Evolutionary conservation across 2,329 filamentous ascomycete species (phyloP).

Genomic region (Rhexocercosporidium sp.): DNA sequence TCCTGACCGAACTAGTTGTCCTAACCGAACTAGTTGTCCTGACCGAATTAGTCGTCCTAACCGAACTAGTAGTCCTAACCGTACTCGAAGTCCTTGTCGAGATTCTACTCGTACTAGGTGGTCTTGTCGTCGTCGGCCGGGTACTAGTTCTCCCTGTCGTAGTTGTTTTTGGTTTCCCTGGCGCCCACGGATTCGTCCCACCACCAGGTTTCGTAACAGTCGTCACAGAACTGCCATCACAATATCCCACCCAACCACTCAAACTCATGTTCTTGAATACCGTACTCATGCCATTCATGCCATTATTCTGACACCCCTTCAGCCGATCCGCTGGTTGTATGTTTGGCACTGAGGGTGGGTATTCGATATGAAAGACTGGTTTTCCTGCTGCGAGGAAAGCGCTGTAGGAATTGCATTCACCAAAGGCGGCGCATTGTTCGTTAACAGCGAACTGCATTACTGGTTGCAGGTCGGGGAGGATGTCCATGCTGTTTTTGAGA

Average conservation of each 20-base stretch:
- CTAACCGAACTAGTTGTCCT: neutral
- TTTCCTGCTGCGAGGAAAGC: constrained; percentile 65
- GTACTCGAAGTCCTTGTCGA: neutral
- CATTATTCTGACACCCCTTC: constrained; percentile 12
- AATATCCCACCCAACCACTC: constrained; percentile 27
- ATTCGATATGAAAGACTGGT: constrained; percentile 77
- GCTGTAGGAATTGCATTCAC: constrained; percentile 62
- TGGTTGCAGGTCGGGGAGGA: constrained; percentile 55
- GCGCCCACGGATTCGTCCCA: constrained; percentile 14
- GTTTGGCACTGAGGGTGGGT: constrained; percentile 50
- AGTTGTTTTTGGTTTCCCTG: neutral
- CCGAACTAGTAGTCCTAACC: neutral
- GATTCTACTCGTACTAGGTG: neutral
- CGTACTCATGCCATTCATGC: constrained; percentile 14
- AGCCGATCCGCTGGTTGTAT: neutral
- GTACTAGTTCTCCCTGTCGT: neutral
- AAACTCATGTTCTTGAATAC: constrained; percentile 25
- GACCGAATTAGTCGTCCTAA: neutral
- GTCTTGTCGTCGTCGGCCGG: neutral
- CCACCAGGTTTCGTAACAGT: constrained; percentile 23
- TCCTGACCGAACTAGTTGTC: neutral
- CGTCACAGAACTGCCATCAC: constrained; percentile 24
- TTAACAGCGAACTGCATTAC: constrained; percentile 71
- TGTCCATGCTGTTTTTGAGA: constrained; percentile 70
- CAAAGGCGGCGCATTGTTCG: constrained; percentile 68